These are phyloP conservation scores for Haplosporangium sp. DNA, from an alignment of 371 early-diverging fungal genomes.

Conservation along the genomic window DNA sequence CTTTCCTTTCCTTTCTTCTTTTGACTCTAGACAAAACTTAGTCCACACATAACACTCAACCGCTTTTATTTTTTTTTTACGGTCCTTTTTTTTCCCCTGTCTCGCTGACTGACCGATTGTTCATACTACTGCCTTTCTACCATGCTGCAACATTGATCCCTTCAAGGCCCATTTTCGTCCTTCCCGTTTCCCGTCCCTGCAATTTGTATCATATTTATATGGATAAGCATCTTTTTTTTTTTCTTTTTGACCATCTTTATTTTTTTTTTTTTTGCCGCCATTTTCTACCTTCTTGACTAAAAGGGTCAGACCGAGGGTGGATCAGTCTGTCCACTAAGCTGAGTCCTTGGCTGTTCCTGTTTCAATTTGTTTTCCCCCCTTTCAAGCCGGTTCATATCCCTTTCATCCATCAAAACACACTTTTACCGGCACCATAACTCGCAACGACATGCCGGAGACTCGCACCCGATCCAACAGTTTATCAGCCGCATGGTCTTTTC, in stretches of 20 bases:
- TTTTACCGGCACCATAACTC: slow-evolving; percentile 23
- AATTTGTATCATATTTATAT: neutral
- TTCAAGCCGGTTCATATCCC: neutral
- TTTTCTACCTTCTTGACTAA: slow-evolving; percentile 14
- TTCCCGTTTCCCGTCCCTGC: neutral
- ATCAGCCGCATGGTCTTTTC: slow-evolving; percentile 45
- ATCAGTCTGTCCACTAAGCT: too few species aligned
- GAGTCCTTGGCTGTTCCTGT: neutral
- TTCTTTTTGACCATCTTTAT: neutral
- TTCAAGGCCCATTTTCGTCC: neutral
- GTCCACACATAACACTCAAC: too few species aligned
- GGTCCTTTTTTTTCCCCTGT: neutral
- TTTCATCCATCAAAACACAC: neutral
- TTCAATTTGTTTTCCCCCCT: neutral
- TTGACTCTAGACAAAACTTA: too few species aligned
- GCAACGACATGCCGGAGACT: slow-evolving; percentile 37
- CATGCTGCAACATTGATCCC: neutral
- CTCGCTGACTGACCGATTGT: neutral
- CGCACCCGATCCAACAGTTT: slow-evolving; percentile 48
- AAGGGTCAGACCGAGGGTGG: neutral
- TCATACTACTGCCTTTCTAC: neutral
- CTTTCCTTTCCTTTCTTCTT: too few species aligned
- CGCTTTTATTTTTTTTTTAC: too few species aligned
- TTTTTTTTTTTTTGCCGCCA: slow-evolving; percentile 39
- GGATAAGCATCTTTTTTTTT: neutral